Evolutionary conservation across 108 stramenopile genomes (phyloP), one percentile per base, ranked within the genome.

Genomic region (Skeletonema grethae): DNA sequence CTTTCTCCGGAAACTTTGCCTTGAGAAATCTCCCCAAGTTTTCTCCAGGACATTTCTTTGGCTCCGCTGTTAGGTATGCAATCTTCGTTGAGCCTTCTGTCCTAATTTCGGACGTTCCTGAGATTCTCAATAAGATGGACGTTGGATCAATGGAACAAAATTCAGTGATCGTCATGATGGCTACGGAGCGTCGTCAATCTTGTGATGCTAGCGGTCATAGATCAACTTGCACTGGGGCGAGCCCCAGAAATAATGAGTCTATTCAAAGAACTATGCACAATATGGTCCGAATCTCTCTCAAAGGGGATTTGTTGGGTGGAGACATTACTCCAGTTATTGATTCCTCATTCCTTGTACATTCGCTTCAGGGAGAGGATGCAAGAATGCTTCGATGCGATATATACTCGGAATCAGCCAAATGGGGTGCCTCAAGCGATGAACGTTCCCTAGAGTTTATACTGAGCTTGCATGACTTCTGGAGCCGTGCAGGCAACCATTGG

Each of bases 381-480:
- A 72, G 86, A 22, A 66, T 88, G 5, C 90, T 94, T 48, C 89
- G 93, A 57, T 94, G 93, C 62, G 90, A 94, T 66, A 84, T 88
- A 11, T 85, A 88, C 35, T 86, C 85, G 2, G 93, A 94, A 78
- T 80, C 87, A 13, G 50, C 86, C 10, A 86, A 91, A 66, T 94
- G 93, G 93, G 80, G 84, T 38, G 87, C 84, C 11, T 48, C 64
- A 9, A 32, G 80, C 1, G 93, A 91, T 64, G 70, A 76, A 34
- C 4, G 32, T 16, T 81, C 90, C 0, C 38, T 94, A 34, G 90
- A 91, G 63, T 94, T 91, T 63, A 79, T 91, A 34, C 30, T 86
- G 2, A 88, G 86, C 7, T 60, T 94, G 36, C 90, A 94, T 65
- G 89, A 94, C 60, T 86, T 94, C 78, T 94, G 90, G 90, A 94